These are phyloP conservation scores for Babesia bovis DNA, from an alignment of 169 alveolate species.

Conservation along the genomic window DNA sequence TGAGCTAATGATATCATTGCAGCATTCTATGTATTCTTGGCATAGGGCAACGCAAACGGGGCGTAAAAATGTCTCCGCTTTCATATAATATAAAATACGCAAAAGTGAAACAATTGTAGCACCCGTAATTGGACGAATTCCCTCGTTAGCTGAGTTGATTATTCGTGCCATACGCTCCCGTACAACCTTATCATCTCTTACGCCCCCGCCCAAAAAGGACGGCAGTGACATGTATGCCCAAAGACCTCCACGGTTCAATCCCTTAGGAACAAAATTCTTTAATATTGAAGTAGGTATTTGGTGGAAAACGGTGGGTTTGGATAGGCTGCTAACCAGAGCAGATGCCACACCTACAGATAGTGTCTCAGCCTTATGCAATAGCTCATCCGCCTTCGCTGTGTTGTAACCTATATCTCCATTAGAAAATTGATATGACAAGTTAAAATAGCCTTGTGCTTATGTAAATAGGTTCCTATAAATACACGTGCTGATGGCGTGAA, in stretches of 20 bases:
- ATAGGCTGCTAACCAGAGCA: constrained; percentile 2
- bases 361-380: not conserved
- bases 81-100: constrained; percentile 23
- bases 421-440: not conserved
- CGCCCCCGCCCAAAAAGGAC: constrained; percentile 9
- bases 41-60: constrained; percentile 28
- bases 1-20: constrained; percentile 3
- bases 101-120: constrained; percentile 41
- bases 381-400: not conserved
- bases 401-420: not conserved
- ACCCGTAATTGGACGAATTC: constrained; percentile 21
- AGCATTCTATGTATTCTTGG: constrained; percentile 40
- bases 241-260: constrained; percentile 57
- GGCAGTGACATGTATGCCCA: constrained; percentile 67
- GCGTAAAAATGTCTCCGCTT: constrained; percentile 14
- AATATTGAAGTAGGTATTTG: constrained; percentile 38
- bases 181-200: not conserved
- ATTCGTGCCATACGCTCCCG: constrained; percentile 19
- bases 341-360: constrained; percentile 14
- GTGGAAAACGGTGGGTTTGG: not conserved
- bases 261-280: constrained; percentile 23
- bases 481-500: too few relatives aligned
- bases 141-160: constrained; percentile 13
- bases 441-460: too few relatives aligned
- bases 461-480: too few relatives aligned